Base-by-base conservation (phyloP, 345 rosid genomes). In the Triadica sebifera region DNA sequence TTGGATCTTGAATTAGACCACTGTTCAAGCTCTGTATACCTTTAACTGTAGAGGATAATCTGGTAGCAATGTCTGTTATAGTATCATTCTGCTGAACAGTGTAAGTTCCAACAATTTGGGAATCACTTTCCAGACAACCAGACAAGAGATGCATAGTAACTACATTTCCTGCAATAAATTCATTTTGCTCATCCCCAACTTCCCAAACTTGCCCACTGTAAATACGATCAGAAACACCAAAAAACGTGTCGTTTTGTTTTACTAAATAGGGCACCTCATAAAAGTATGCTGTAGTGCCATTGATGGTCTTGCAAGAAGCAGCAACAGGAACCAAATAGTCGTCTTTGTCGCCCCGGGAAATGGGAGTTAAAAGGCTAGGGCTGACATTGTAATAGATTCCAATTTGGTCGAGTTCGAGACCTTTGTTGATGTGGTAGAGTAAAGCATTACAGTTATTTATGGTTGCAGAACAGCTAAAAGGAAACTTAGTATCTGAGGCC, bases 81-180 rank as follows among this genome's bases (percentile, higher is more conserved):
- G 79, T 80, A 76, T 86, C 94, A 2, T 77, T 74, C 50, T 38
- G 67, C 79, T 88, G 83, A 71, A 90, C 88, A 41, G 88, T 86
- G 76, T 90, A 90, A 0, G 92, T 84, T 59, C 83, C 86, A 59
- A 86, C 79, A 67, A 70, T n/a, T 60, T 81, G 78, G 45, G 86
- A 72, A 7, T 68, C 74, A 11, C 46, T 76, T 17, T 75, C 83
- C 10, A 70, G n/a, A 61, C 94, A 90, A 17, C 92, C 94, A 51
- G 90, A 88, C 39, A 81, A 9, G 22, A 90, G 77, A 64, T 84
- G 74, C 53, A 90, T 70, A 6, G 82, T 25, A 47, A 85, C 85
- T 0, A 11, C 22, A 12, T 19, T 16, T 12, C 76, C 84, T 3
- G 69, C 3, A 4, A 0, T 12, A 49, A 85, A 86, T 12, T 0